Percentiles rank a stretch among this genome's conserved stretches.
These are phyloP conservation scores for Ehretia macrophylla DNA, from an alignment of 257 asterid species.

Conservation along the genomic window DNA sequence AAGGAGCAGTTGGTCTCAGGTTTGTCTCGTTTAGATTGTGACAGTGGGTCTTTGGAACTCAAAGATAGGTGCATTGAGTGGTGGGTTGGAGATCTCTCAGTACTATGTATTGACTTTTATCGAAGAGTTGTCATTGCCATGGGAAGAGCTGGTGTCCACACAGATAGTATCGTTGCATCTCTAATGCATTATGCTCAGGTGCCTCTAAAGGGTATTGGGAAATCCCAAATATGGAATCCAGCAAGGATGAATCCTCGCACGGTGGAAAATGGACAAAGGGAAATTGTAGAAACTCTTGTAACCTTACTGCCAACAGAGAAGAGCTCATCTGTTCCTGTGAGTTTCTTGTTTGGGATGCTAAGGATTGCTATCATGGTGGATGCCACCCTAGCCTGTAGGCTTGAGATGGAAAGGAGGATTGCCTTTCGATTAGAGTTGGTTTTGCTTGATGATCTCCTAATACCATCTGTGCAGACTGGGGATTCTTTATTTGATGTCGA, in stretches of 20 bases:
- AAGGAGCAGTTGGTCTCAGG: slow-evolving; percentile 60
- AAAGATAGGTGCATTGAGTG: slow-evolving; percentile 47
- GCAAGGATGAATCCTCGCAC: too few relatives aligned
- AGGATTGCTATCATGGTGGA: slow-evolving; percentile 55
- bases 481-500: slow-evolving; percentile 58
- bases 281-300: slow-evolving; percentile 42
- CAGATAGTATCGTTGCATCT: slow-evolving; percentile 46
- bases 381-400: slow-evolving; percentile 41
- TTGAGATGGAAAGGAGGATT: slow-evolving; percentile 54
- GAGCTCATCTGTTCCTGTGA: slow-evolving; percentile 40
- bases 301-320: slow-evolving; percentile 44
- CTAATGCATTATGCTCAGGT: slow-evolving; percentile 58
- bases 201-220: slow-evolving; percentile 48
- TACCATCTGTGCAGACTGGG: slow-evolving; percentile 46
- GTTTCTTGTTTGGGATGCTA: slow-evolving; percentile 54
- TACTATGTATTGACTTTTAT: slow-evolving; percentile 43
- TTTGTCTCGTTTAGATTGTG: slow-evolving; percentile 40
- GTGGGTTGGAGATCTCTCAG: slow-evolving; percentile 63
- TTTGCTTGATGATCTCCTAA: slow-evolving; percentile 52
- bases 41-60: slow-evolving; percentile 27
- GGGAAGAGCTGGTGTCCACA: slow-evolving; percentile 43
- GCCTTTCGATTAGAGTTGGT: slow-evolving; percentile 51
- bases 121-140: slow-evolving; percentile 39
- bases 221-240: slow-evolving; percentile 57
- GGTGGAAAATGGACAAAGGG: slow-evolving; percentile 36